Percentiles rank a stretch among this genome's conserved stretches.
Evolutionary conservation across 768 basidiomycete genomes (phyloP).

Genomic region (Serpula lacrymans): DNA sequence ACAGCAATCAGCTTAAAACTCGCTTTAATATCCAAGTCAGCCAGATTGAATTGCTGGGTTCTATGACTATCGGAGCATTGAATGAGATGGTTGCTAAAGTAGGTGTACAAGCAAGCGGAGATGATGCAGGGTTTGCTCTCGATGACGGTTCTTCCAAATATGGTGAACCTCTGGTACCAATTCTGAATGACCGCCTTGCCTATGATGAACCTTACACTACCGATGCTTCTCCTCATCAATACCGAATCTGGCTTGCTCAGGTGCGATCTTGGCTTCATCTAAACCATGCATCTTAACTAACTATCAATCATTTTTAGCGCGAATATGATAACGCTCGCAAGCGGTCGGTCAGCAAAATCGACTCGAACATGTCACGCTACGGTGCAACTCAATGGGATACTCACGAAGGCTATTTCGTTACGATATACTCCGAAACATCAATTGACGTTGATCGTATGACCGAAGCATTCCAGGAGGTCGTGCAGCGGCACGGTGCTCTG

Average conservation of each 20-base stretch:
- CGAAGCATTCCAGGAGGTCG: constrained; percentile 21
- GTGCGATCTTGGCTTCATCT: constrained; percentile 14
- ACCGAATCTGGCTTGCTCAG: constrained; percentile 31
- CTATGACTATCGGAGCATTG: constrained; percentile 17
- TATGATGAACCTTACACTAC: constrained; percentile 29
- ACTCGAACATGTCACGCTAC: constrained; percentile 27
- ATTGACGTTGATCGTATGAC: constrained; percentile 25
- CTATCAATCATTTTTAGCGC: constrained; percentile 7
- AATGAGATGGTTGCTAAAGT: constrained; percentile 22
- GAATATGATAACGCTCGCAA: constrained; percentile 27
- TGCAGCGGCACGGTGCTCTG: constrained; percentile 26
- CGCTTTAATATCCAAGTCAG: constrained; percentile 22
- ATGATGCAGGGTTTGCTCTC: constrained; percentile 1
- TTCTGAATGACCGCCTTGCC: constrained; percentile 27
- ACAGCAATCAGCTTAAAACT: constrained; percentile 25
- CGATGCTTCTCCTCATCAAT: constrained; percentile 19
- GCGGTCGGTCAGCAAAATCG: constrained; percentile 24
- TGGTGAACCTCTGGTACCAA: constrained; percentile 23
- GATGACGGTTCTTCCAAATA: constrained; percentile 27
- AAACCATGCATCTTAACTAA: background rate
- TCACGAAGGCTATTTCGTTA: constrained; percentile 22
- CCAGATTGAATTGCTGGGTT: constrained; percentile 15
- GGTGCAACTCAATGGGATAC: constrained; percentile 32
- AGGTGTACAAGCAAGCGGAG: constrained; percentile 7
- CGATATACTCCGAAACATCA: constrained; percentile 16